Base-by-base conservation (phyloP, 2,329 filamentous ascomycete genomes). In the Aspergillus fructus region DNA sequence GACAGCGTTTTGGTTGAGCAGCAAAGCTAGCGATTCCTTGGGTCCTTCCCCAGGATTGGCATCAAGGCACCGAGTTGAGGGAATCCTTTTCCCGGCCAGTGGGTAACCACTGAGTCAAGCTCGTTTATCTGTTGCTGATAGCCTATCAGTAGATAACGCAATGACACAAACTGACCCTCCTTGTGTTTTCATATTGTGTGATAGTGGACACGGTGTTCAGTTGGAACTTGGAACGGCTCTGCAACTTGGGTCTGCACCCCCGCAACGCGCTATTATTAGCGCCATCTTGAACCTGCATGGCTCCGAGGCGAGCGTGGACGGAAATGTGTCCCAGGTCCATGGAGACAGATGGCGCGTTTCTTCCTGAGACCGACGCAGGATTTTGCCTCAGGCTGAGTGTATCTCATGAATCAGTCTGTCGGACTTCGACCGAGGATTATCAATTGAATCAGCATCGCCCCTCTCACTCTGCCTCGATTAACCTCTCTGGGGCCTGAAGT, bases 181-280 rank as follows among this genome's bases (percentile, higher is more conserved):
- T 6, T n/a, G 12, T 37, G 13, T 37, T n/a, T 12, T 37, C 34
- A 37, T 37, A n/a, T 37, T 37, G 15, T 15, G 34, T 37, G 27
- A 30, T 30, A 15, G 51, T 58, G 58, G 51, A 58, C 58, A 60
- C 58, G 51, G 58, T 60, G 51, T 58, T 47, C 51, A 55, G 43
- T 56, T 24, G 34, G 12, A n/a, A 37, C 34, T 15, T 30, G 27
- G 27, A 30, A 30, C 27, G 3, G 34, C 34, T 24, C 7, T 24
- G 24, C 4, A 7, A 24, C 24, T 37, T 37, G 34, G 49, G 43
- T 34, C 40, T 37, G 51, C 27, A 30, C 19, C 53, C 53, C 53
- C 53, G 46, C 53, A 55, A 55, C 45, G 53, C 24, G 40, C 46
- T 55, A 50, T 43, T 4, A 21, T 55, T 55, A 55, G 53, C 34